These are phyloP conservation scores for Globisporangium spiculum DNA, from an alignment of 352 stramenopile genomes.

Conservation along the genomic window DNA sequence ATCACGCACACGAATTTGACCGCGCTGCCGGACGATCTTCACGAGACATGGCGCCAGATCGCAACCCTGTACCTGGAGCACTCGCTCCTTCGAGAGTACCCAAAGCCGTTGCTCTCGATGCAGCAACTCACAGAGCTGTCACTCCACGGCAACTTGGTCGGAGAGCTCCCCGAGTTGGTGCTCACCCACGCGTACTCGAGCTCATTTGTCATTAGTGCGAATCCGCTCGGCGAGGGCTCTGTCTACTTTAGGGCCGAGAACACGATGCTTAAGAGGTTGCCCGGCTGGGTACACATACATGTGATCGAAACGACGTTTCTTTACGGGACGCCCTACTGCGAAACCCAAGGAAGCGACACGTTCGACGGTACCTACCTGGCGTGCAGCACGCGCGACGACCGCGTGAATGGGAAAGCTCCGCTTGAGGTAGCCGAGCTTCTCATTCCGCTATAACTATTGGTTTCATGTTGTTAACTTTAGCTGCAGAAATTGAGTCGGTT, in stretches of 20 bases:
- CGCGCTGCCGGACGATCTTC: too few relatives aligned
- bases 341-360: neutral
- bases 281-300: conserved; percentile 4
- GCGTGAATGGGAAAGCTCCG: neutral
- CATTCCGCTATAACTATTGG: neutral
- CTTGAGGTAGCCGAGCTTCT: neutral
- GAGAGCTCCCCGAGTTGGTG: neutral
- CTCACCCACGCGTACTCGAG: neutral
- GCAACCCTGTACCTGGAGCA: conserved; percentile 12
- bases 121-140: neutral
- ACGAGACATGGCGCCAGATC: too few relatives aligned
- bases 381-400: neutral
- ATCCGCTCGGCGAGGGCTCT: neutral
- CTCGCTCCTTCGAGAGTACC: conserved; percentile 11
- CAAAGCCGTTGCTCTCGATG: neutral
- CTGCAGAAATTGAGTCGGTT: too few relatives aligned
- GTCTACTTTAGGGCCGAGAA: conserved; percentile 6
- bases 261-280: neutral
- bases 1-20: too few relatives aligned
- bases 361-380: neutral
- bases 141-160: neutral
- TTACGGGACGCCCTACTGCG: neutral
- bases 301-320: neutral
- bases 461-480: too few relatives aligned
- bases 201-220: neutral